phyloP scores from a whole-genome alignment of 768 basidiomycete genomes.

The Glaciozyma martinii region DNA sequence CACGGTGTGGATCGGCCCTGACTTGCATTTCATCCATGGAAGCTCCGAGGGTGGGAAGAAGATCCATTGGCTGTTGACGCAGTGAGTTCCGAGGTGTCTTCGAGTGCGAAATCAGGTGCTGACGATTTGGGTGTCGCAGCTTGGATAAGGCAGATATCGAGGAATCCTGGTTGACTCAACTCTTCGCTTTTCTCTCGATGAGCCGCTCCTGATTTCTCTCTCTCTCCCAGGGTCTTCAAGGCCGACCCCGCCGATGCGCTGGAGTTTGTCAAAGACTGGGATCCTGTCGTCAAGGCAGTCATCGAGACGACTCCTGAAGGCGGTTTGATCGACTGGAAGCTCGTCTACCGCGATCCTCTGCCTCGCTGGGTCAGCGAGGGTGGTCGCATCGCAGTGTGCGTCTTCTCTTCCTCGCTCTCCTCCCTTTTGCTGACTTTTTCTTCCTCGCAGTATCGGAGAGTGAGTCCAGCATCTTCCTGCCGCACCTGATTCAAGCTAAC shows the following conservation, averaged over 20 bases:
- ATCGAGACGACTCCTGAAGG: neutral
- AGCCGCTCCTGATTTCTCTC: too few relatives aligned
- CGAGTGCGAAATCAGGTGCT: too few relatives aligned
- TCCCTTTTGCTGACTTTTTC: neutral
- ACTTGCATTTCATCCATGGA: conserved; percentile 21
- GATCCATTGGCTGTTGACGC: conserved; percentile 18
- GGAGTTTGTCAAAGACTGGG: conserved; percentile 17
- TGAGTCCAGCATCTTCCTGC: too few relatives aligned
- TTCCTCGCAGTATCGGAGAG: neutral
- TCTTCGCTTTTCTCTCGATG: too few relatives aligned
- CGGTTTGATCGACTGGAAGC: conserved; percentile 33
- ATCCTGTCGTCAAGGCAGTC: conserved; percentile 7
- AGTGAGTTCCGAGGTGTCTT: neutral
- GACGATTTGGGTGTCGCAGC: neutral
- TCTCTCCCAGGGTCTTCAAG: too few relatives aligned
- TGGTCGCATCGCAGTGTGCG: conserved; percentile 2
- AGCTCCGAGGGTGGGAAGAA: conserved; percentile 12
- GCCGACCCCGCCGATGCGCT: conserved; percentile 16
- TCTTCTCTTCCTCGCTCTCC: neutral
- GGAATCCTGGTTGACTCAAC: conserved; percentile 20
- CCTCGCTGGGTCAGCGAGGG: conserved; percentile 32
- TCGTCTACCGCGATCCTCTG: conserved; percentile 35
- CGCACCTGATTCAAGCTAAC: too few relatives aligned
- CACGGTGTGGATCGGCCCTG: conserved; percentile 14
- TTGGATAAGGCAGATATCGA: conserved; percentile 15